Evolutionary conservation across 345 rosid species (phyloP).

Genomic region (Brassica cretica): DNA sequence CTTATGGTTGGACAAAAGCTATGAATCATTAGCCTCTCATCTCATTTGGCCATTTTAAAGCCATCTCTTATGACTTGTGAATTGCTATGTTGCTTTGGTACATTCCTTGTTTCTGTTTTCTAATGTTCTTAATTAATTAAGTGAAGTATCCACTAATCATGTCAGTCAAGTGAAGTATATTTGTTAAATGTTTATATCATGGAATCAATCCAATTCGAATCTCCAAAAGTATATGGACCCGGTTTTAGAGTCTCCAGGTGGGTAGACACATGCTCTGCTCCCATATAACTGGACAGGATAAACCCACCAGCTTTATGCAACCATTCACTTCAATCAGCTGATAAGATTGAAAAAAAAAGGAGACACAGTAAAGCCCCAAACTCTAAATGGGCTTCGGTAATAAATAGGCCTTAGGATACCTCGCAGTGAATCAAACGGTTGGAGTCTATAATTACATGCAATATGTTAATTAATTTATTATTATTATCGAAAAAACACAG

Average conservation of each 20-base stretch:
- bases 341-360: neutral
- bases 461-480: neutral
- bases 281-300: constrained; percentile 21
- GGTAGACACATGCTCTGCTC: constrained; percentile 12
- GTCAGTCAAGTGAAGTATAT: neutral
- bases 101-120: neutral
- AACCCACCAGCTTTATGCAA: neutral
- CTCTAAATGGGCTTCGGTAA: too few species aligned
- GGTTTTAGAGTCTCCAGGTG: neutral
- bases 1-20: constrained; percentile 7
- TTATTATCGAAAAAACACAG: neutral
- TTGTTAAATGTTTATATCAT: neutral
- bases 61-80: neutral
- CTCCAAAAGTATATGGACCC: constrained; percentile 9
- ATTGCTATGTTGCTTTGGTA: neutral
- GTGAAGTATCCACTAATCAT: neutral
- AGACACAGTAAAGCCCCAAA: neutral
- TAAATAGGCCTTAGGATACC: constrained; percentile 33
- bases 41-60: neutral
- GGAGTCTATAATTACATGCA: constrained; percentile 28
- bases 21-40: constrained; percentile 10
- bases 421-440: constrained; percentile 36
- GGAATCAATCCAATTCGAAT: neutral
- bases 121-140: neutral
- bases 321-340: constrained; percentile 35